Percentiles rank a stretch among this genome's conserved stretches.
These are phyloP conservation scores for Cystobasidium slooffiae DNA, from an alignment of 1,284 basidiomycete species.

Conservation along the genomic window DNA sequence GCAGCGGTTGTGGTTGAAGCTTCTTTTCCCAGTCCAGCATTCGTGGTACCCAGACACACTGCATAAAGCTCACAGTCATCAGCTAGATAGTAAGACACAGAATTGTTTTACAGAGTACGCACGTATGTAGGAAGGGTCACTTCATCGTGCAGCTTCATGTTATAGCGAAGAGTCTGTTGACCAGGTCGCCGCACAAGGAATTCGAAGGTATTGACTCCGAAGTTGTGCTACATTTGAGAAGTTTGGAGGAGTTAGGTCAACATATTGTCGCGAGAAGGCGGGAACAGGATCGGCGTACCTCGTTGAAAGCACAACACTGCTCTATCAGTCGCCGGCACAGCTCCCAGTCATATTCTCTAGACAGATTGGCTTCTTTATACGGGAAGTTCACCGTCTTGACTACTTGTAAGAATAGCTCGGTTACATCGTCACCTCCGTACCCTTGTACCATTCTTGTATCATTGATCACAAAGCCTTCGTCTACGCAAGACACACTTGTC, in stretches of 20 bases:
- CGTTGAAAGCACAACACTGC: constrained; percentile 77
- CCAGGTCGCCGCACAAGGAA: constrained; percentile 80
- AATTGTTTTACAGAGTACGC: constrained; percentile 50
- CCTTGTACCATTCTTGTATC: constrained; percentile 80
- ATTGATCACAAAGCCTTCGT: constrained; percentile 85
- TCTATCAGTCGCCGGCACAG: constrained; percentile 87
- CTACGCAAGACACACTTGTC: constrained; percentile 89
- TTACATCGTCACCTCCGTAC: constrained; percentile 93
- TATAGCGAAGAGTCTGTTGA: constrained; percentile 81
- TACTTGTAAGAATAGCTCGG: constrained; percentile 80
- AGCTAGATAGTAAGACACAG: neutral
- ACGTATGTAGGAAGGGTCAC: constrained; percentile 93
- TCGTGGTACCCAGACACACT: constrained; percentile 91
- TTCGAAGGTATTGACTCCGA: constrained; percentile 85
- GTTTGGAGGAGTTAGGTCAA: too few species aligned
- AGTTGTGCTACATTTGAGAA: too few species aligned
- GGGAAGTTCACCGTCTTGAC: constrained; percentile 81
- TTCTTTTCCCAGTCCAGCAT: constrained; percentile 88
- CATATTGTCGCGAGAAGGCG: too few species aligned
- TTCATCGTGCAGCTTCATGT: constrained; percentile 91
- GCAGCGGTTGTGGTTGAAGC: constrained; percentile 50
- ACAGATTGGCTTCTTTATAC: constrained; percentile 78
- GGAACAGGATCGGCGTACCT: constrained; percentile 63
- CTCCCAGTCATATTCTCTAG: constrained; percentile 78
- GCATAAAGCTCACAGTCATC: neutral